These are phyloP conservation scores for Cyclospora cayetanensis DNA, from an alignment of 169 alveolate genomes.

Conservation along the genomic window DNA sequence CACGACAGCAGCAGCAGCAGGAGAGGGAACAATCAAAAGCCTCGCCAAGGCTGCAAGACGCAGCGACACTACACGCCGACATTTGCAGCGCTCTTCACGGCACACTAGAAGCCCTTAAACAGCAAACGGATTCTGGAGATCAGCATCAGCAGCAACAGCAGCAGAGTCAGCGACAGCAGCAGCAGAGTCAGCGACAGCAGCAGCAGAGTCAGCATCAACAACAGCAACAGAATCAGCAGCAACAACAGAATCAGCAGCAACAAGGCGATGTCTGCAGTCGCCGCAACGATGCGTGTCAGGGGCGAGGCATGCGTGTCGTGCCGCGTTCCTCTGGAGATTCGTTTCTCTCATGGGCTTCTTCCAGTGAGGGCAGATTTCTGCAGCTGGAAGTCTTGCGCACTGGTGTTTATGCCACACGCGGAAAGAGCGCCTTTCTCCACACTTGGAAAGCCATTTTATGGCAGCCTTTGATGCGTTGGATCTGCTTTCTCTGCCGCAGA, in stretches of 20 bases:
- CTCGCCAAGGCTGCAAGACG: no score
- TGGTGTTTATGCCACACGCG: no score
- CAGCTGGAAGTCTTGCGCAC: no score
- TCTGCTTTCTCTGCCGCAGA: neutral
- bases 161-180: no score
- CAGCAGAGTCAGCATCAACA: neutral
- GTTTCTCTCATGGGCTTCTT: neutral
- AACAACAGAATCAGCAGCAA: no score
- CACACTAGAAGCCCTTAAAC: neutral
- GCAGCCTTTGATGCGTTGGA: neutral
- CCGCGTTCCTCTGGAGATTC: slow-evolving; percentile 5
- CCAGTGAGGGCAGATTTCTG: neutral
- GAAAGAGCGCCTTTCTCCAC: neutral
- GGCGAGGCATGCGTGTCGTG: neutral
- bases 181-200: slow-evolving; percentile 5
- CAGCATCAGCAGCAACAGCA: slow-evolving; percentile 11
- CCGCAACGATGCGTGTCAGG: neutral
- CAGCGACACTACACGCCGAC: no score
- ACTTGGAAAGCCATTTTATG: neutral
- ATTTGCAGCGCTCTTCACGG: neutral
- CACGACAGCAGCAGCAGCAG: no score
- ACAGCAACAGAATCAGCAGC: no score
- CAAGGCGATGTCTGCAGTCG: neutral
- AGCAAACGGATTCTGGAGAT: neutral
- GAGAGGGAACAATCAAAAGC: no score